A percentile compares a stretch with the other conserved stretches of the same genome.
Conservation (phyloP, 768 basidiomycete species). For the Kockovaella imperatae region DNA sequence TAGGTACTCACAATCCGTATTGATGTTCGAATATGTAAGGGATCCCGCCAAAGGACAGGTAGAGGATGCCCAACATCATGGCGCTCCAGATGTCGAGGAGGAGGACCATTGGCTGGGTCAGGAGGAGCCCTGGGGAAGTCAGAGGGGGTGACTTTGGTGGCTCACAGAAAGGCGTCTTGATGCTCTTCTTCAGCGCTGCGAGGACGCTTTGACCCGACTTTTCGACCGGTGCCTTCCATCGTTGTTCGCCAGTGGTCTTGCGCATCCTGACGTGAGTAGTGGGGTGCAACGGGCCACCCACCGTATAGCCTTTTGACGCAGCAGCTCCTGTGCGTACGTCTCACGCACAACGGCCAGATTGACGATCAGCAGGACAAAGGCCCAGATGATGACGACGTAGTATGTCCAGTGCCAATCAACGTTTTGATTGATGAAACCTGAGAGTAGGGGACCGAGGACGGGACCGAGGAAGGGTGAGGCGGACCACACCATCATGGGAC, state of each 20-base stretch:
- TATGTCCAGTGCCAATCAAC: conserved; percentile 62
- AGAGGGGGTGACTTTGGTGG: not conserved
- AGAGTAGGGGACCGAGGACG: conserved; percentile 45
- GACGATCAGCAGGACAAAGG: conserved; percentile 51
- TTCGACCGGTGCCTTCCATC: conserved; percentile 60
- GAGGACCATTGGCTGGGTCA: conserved; percentile 68
- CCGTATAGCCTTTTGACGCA: conserved; percentile 58
- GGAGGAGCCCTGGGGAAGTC: conserved; percentile 40
- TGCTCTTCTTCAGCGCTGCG: conserved; percentile 54
- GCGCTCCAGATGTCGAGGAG: conserved; percentile 62
- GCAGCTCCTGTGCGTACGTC: conserved; percentile 59
- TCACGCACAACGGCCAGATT: conserved; percentile 62
- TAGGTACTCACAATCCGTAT: conserved; percentile 51
- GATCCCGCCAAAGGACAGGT: conserved; percentile 55
- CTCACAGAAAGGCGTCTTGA: conserved; percentile 66
- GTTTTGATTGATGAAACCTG: conserved; percentile 62
- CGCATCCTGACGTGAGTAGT: conserved; percentile 49
- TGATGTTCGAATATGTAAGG: conserved; percentile 51
- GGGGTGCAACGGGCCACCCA: not conserved
- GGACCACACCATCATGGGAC: conserved; percentile 55
- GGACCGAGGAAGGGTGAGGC: conserved; percentile 56
- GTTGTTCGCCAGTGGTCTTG: conserved; percentile 51
- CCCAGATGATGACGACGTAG: conserved; percentile 64
- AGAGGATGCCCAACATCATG: conserved; percentile 49
- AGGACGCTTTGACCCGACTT: conserved; percentile 48